Evolutionary conservation across 2,329 filamentous ascomycete species (phyloP).

Genomic region (Leptosphaerulina australis): DNA sequence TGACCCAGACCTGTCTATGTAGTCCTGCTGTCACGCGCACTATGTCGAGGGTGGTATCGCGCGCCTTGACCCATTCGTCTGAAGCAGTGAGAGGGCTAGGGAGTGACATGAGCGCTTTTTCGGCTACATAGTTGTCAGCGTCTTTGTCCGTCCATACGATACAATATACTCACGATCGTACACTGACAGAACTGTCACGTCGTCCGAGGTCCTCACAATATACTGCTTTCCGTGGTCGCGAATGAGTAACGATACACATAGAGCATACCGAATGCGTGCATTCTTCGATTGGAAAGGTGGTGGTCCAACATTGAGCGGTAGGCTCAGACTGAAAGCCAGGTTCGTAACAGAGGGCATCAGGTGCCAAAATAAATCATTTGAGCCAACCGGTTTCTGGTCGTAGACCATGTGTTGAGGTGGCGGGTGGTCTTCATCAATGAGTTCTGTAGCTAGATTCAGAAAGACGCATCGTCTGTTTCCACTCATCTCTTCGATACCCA

Average conservation of each 20-base stretch:
- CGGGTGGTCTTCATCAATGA: conserved; percentile 58
- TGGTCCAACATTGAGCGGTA: conserved; percentile 61
- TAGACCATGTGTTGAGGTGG: conserved; percentile 59
- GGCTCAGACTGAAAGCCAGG: conserved; percentile 59
- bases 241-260: conserved; percentile 56
- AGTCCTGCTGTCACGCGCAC: conserved; percentile 59
- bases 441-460: conserved; percentile 58
- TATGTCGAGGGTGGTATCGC: conserved; percentile 51
- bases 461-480: conserved; percentile 56
- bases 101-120: conserved; percentile 61
- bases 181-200: conserved; percentile 58
- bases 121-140: conserved; percentile 45
- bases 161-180: conserved; percentile 56
- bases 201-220: conserved; percentile 57
- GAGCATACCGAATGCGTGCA: conserved; percentile 58
- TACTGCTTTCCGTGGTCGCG: conserved; percentile 57
- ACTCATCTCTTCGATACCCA: conserved; percentile 59
- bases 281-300: conserved; percentile 60
- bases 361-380: conserved; percentile 55
- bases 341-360: conserved; percentile 55
- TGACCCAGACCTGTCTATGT: conserved; percentile 65
- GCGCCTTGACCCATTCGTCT: conserved; percentile 54
- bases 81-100: conserved; percentile 58
- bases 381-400: conserved; percentile 47
- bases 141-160: not conserved